Percentiles rank a stretch among this genome's conserved stretches.
These are phyloP conservation scores for Marchantia paleacea DNA, from an alignment of 225 moss, liverwort and hornwort species.

Conservation along the genomic window DNA sequence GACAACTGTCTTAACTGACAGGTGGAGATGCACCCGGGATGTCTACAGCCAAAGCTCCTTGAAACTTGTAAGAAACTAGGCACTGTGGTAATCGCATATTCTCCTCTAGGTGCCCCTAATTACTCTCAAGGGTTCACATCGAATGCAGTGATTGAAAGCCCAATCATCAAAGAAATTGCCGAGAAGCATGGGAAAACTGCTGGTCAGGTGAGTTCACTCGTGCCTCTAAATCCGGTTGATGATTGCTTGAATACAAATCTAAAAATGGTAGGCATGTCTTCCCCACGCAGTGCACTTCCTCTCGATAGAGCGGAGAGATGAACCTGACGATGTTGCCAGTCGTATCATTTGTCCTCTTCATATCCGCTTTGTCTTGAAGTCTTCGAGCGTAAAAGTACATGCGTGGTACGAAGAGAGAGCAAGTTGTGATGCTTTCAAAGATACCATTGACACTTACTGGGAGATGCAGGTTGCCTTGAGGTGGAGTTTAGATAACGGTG, in stretches of 20 bases:
- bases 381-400: background rate
- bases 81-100: slow-evolving; percentile 28
- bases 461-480: slow-evolving; percentile 23
- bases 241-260: background rate
- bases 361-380: background rate
- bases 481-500: slow-evolving; percentile 34
- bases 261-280: no score
- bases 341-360: no score
- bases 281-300: no score
- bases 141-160: slow-evolving; percentile 5
- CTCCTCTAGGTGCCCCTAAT: slow-evolving; percentile 32
- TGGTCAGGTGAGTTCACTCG: slow-evolving; percentile 26
- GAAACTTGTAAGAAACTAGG: slow-evolving; percentile 22
- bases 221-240: background rate
- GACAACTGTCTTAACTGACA: no score
- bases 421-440: no score
- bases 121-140: background rate
- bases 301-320: background rate
- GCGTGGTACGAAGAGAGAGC: background rate
- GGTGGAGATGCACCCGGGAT: no score
- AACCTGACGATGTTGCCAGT: no score
- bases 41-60: slow-evolving; percentile 22
- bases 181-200: slow-evolving; percentile 33
- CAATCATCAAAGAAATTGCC: no score
- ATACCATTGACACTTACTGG: no score